Percentiles rank a stretch among this genome's conserved stretches.
phyloP scores from a whole-genome alignment of 2,329 filamentous ascomycete species.

The Penicillium sp. region DNA sequence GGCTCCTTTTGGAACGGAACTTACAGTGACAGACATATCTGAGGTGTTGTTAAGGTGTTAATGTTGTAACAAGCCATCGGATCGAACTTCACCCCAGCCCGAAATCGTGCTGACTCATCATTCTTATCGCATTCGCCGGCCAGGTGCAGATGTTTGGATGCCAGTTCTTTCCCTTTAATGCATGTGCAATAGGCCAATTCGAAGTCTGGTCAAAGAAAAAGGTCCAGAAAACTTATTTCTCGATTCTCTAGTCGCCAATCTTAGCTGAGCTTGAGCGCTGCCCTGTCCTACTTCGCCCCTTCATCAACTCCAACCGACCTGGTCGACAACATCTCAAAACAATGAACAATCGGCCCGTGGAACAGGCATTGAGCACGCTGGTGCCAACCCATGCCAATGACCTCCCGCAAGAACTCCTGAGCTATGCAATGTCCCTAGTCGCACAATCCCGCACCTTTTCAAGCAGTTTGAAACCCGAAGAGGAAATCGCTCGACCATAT shows the following conservation, averaged over 20 bases:
- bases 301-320: background rate
- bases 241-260: no score
- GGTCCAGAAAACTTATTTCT: background rate
- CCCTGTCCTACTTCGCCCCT: background rate
- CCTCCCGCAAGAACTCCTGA: conserved; percentile 65
- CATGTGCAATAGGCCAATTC: background rate
- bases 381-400: conserved; percentile 68
- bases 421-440: conserved; percentile 68
- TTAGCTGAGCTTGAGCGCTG: background rate
- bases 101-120: conserved; percentile 20
- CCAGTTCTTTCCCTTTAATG: conserved; percentile 1
- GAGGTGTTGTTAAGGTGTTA: background rate
- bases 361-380: conserved; percentile 68
- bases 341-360: conserved; percentile 70
- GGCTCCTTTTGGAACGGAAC: conserved; percentile 3
- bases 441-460: conserved; percentile 76
- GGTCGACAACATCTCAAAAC: conserved; percentile 1
- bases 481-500: conserved; percentile 81
- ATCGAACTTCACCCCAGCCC: conserved; percentile 2
- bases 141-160: conserved; percentile 6
- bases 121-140: conserved; percentile 7
- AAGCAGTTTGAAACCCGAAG: conserved; percentile 73
- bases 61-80: conserved; percentile 3
- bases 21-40: conserved; percentile 36
- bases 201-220: background rate